Evolutionary conservation across 164 flowering plant species (phyloP).

Genomic region (Chloranthus sessilifolius): DNA sequence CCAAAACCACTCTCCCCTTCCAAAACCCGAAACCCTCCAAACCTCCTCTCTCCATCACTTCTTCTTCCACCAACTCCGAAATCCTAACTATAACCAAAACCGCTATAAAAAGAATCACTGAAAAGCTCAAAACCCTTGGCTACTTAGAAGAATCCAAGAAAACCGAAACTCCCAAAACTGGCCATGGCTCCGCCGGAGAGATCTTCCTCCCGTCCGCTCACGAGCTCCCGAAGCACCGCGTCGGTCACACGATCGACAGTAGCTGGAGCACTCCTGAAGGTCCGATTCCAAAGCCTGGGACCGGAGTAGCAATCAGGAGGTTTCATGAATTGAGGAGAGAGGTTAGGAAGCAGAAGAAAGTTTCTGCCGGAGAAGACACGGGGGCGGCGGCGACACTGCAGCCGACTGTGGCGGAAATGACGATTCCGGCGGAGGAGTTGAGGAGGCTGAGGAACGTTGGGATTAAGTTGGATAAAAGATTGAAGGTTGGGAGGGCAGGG

Average conservation of each 20-base stretch:
- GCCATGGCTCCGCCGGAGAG: slow-evolving; percentile 45
- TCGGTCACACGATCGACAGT: slow-evolving; percentile 76
- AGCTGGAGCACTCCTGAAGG: slow-evolving; percentile 91
- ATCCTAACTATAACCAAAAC: slow-evolving; percentile 34
- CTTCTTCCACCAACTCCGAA: slow-evolving; percentile 17
- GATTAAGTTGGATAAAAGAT: slow-evolving; percentile 47
- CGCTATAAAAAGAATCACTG: slow-evolving; percentile 77
- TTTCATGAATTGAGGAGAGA: slow-evolving; percentile 40
- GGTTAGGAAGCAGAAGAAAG: slow-evolving; percentile 27
- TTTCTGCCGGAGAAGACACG: slow-evolving; percentile 7
- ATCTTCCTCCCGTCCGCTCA: slow-evolving; percentile 67
- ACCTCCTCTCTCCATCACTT: slow-evolving; percentile 23
- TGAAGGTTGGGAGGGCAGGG: slow-evolving; percentile 89
- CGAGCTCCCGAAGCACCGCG: slow-evolving; percentile 49
- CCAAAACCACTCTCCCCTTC: slow-evolving; percentile 6
- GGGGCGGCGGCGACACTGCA: slow-evolving; percentile 30
- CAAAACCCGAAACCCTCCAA: slow-evolving; percentile 28
- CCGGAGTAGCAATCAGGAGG: slow-evolving; percentile 46
- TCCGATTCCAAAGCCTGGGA: slow-evolving; percentile 71
- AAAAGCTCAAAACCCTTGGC: slow-evolving; percentile 88
- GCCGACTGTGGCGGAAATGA: slow-evolving; percentile 81
- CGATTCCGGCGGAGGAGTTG: slow-evolving; percentile 48
- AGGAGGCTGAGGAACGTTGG: slow-evolving; percentile 59
- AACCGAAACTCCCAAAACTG: not conserved
- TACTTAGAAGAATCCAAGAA: slow-evolving; percentile 32